phyloP scores from a whole-genome alignment of 371 early-diverging fungal species.

The Mortierella sp. region DNA sequence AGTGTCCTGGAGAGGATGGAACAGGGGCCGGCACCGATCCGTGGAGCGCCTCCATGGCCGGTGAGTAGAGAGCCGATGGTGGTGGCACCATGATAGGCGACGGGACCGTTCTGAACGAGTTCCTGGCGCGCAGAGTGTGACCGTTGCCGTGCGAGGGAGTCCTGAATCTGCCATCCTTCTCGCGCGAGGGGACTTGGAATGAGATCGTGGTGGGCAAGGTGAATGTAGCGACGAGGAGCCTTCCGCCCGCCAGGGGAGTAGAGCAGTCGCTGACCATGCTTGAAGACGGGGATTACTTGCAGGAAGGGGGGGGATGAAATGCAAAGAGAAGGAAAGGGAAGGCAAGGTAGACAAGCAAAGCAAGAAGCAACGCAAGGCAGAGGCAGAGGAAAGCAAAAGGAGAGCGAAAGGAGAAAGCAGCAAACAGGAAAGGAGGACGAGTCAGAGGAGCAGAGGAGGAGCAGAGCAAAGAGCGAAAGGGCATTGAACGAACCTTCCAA shows the following conservation, averaged over 20 bases:
- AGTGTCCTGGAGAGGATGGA: slow-evolving; percentile 21
- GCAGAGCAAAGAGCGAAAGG: too few relatives aligned
- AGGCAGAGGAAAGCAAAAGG: background rate
- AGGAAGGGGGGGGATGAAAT: background rate
- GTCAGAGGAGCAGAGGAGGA: background rate
- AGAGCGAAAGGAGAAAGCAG: background rate
- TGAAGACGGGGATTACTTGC: background rate
- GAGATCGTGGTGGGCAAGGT: slow-evolving; percentile 48
- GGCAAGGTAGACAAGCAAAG: background rate
- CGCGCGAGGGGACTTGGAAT: slow-evolving; percentile 46
- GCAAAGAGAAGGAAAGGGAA: background rate
- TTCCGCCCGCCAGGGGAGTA: slow-evolving; percentile 19
- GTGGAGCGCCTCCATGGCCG: slow-evolving; percentile 16
- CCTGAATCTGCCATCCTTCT: slow-evolving; percentile 37
- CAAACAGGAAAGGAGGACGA: background rate
- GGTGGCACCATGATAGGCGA: slow-evolving; percentile 8
- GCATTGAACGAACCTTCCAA: too few relatives aligned
- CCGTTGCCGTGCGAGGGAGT: background rate
- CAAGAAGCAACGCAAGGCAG: too few relatives aligned
- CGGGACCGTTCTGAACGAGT: background rate
- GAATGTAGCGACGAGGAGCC: slow-evolving; percentile 42
- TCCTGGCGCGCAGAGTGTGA: background rate
- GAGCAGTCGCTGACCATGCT: background rate
- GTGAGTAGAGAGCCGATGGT: slow-evolving; percentile 10
- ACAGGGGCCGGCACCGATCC: slow-evolving; percentile 9